Percentiles rank a stretch among this genome's conserved stretches.
phyloP scores from a whole-genome alignment of 805 yeast species.

The Yamadazyma takamatsuzukensis region DNA sequence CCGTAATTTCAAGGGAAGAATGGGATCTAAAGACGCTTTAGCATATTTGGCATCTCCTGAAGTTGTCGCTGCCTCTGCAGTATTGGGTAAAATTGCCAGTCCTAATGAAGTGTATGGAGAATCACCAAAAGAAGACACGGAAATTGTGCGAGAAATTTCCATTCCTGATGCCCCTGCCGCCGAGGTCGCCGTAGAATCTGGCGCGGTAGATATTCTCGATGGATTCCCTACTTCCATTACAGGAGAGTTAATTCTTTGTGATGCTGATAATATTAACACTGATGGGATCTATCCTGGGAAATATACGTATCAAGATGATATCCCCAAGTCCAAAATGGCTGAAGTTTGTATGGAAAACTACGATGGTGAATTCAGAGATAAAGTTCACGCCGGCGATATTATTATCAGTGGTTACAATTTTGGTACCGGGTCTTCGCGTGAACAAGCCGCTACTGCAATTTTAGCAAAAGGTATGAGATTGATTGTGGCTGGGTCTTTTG shows the following conservation, averaged over 20 bases:
- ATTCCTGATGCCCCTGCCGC: constrained; percentile 30
- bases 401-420: constrained; percentile 90
- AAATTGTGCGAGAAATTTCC: constrained; percentile 44
- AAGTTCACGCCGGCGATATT: constrained; percentile 85
- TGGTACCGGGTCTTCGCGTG: constrained; percentile 98
- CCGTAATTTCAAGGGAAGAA: constrained; percentile 97
- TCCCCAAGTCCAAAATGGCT: constrained; percentile 93
- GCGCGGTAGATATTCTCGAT: constrained; percentile 68
- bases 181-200: constrained; percentile 25
- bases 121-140: constrained; percentile 36
- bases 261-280: constrained; percentile 94
- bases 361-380: constrained; percentile 80
- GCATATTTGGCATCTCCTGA: constrained; percentile 97
- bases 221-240: constrained; percentile 89
- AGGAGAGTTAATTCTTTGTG: constrained; percentile 93
- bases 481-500: constrained; percentile 96
- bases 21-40: constrained; percentile 96
- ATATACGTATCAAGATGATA: constrained; percentile 97
- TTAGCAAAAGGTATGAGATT: constrained; percentile 89
- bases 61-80: constrained; percentile 97
- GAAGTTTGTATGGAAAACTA: constrained; percentile 99
- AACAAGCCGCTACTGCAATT: constrained; percentile 98
- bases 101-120: constrained; percentile 79
- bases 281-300: constrained; percentile 99
- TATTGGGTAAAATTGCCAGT: constrained; percentile 89